Conservation (phyloP, 371 early-diverging fungal genomes). For the Haplosporangium sp. region DNA sequence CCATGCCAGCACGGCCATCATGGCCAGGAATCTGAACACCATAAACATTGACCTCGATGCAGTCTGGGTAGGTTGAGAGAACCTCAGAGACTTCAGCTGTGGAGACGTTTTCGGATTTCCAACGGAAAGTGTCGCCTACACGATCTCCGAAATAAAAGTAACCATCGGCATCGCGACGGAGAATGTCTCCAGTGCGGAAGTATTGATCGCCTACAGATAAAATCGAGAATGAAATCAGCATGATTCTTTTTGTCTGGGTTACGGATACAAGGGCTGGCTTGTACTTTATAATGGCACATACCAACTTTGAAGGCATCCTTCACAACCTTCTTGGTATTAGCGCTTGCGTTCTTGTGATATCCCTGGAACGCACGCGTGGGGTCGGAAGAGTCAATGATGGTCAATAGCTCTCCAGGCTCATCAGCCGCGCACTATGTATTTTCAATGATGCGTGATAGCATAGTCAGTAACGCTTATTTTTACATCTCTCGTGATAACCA, state of each 20-base stretch:
- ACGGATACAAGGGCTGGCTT: neutral
- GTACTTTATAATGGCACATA: neutral
- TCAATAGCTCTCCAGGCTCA: slow-evolving; percentile 51
- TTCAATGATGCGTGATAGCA: too few species aligned
- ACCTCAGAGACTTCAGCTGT: slow-evolving; percentile 75
- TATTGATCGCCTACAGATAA: slow-evolving; percentile 61
- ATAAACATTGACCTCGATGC: slow-evolving; percentile 75
- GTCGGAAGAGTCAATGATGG: slow-evolving; percentile 43
- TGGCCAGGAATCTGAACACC: slow-evolving; percentile 66
- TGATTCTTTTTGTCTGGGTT: neutral
- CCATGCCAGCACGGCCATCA: slow-evolving; percentile 84
- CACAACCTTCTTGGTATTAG: slow-evolving; percentile 51
- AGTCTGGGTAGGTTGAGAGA: slow-evolving; percentile 66
- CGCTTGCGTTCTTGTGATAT: slow-evolving; percentile 49
- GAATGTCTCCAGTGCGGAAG: slow-evolving; percentile 79
- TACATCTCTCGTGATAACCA: too few species aligned
- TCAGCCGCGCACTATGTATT: slow-evolving; percentile 35
- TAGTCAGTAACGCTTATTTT: too few species aligned
- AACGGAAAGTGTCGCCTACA: slow-evolving; percentile 81
- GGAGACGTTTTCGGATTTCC: slow-evolving; percentile 79
- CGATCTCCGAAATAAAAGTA: slow-evolving; percentile 84
- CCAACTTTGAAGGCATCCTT: slow-evolving; percentile 48
- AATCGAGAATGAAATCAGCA: neutral
- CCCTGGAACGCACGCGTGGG: slow-evolving; percentile 54
- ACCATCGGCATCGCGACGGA: slow-evolving; percentile 67